A percentile compares a stretch with the other conserved stretches of the same genome.
Evolutionary conservation across 2,329 filamentous ascomycete genomes (phyloP).

Genomic region (Canariomyces notabilis): DNA sequence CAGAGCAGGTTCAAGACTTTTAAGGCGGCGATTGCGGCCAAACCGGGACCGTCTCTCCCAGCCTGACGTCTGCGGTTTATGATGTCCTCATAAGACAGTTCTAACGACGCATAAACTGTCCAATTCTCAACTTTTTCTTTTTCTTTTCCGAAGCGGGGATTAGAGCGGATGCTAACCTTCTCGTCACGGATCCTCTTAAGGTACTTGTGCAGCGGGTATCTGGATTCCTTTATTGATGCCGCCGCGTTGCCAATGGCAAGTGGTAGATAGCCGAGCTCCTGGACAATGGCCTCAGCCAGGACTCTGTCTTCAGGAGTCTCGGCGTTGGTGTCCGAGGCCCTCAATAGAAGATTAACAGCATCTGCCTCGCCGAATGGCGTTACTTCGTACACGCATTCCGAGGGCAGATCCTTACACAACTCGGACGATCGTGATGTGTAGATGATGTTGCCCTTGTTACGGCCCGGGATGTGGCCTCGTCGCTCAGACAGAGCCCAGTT

Average conservation of each 20-base stretch:
- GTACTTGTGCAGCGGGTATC: slow-evolving; percentile 17
- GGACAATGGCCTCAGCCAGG: slow-evolving; percentile 14
- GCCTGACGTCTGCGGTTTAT: slow-evolving; percentile 7
- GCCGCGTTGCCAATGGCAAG: slow-evolving; percentile 28
- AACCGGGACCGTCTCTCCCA: slow-evolving; percentile 4
- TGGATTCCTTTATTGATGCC: slow-evolving; percentile 16
- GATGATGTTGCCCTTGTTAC: slow-evolving; percentile 26
- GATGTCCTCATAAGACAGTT: slow-evolving; percentile 25
- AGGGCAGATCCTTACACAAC: slow-evolving; percentile 5
- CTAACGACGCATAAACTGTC: slow-evolving; percentile 25
- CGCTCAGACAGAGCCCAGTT: slow-evolving; percentile 20
- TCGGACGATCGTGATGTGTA: slow-evolving; percentile 25
- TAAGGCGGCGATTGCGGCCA: slow-evolving; percentile 20
- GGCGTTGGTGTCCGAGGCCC: slow-evolving; percentile 5
- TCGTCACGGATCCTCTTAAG: slow-evolving; percentile 10
- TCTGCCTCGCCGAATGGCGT: slow-evolving; percentile 13
- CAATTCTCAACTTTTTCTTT: slow-evolving; percentile 15
- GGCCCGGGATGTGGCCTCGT: slow-evolving; percentile 15
- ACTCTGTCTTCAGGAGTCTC: neutral
- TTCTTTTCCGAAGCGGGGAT: slow-evolving; percentile 13
- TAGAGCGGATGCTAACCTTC: slow-evolving; percentile 14
- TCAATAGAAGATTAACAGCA: slow-evolving; percentile 19
- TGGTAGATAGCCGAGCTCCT: slow-evolving; percentile 25
- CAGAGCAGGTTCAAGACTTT: slow-evolving; percentile 26
- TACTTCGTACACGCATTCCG: slow-evolving; percentile 11